Evolutionary conservation across 345 rosid species (phyloP).

Genomic region (Streptanthus diversifolius): DNA sequence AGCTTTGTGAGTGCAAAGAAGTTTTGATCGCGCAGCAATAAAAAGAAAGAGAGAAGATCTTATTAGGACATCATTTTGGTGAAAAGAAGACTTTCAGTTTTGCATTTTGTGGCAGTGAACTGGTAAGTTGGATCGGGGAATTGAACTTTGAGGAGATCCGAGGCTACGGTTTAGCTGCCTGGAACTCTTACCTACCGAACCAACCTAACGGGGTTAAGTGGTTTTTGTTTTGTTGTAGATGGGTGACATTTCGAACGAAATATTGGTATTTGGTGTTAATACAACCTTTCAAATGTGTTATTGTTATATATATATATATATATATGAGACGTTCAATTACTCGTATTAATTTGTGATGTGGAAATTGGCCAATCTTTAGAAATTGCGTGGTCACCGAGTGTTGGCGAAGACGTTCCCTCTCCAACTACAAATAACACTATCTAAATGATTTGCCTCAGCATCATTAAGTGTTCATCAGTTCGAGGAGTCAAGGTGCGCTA

Average conservation of each 20-base stretch:
- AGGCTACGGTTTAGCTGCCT: neutral
- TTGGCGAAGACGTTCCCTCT: too few species aligned
- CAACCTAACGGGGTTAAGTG: neutral
- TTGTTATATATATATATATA: neutral
- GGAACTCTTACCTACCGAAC: neutral
- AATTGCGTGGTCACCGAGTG: too few species aligned
- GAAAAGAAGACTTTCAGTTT: neutral
- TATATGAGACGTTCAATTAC: too few species aligned
- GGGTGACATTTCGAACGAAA: neutral
- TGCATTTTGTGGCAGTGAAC: neutral
- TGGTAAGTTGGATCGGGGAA: neutral
- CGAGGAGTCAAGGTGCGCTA: too few species aligned
- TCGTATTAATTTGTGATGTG: too few species aligned
- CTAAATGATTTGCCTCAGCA: too few species aligned
- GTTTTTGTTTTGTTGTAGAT: neutral
- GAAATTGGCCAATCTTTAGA: too few species aligned
- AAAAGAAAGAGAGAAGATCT: neutral
- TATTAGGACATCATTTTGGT: neutral
- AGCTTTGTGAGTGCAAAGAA: neutral
- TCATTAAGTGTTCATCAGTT: neutral
- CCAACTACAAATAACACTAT: too few species aligned
- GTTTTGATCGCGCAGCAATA: constrained; percentile 13
- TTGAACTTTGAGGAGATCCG: neutral
- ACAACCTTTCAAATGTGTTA: neutral
- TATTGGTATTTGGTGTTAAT: neutral